Conservation (phyloP, 164 flowering plant genomes). For the Santalum album region DNA sequence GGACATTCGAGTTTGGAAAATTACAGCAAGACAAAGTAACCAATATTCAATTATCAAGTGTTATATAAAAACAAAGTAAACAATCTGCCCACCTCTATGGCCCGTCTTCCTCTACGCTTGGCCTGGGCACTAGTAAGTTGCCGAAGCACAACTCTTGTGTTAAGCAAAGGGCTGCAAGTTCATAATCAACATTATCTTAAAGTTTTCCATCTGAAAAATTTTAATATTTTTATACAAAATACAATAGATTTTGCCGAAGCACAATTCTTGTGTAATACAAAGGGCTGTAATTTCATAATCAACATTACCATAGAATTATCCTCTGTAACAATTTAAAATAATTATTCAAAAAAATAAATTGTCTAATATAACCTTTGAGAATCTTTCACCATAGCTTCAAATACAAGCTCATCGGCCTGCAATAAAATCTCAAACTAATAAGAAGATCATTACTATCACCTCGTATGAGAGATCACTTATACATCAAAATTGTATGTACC, state of each 20-base stretch:
- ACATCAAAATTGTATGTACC: slow-evolving; percentile 35
- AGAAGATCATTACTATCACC: background rate
- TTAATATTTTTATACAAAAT: no score
- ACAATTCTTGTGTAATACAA: no score
- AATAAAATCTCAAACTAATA: slow-evolving; percentile 9
- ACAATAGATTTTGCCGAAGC: no score
- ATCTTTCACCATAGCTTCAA: slow-evolving; percentile 75
- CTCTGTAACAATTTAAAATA: background rate
- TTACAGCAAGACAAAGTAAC: background rate
- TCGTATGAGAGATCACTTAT: background rate
- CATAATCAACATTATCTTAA: no score
- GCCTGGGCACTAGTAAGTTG: slow-evolving; percentile 63
- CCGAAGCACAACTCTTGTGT: slow-evolving; percentile 76
- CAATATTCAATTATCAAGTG: no score
- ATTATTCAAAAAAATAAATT: background rate
- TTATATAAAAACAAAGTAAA: background rate
- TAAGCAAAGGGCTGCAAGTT: slow-evolving; percentile 72
- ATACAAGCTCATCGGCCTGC: slow-evolving; percentile 85
- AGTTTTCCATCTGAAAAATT: no score
- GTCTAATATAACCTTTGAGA: slow-evolving; percentile 42
- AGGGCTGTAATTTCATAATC: background rate
- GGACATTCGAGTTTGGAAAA: background rate
- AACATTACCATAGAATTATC: background rate
- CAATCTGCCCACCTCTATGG: slow-evolving; percentile 56
- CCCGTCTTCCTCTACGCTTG: slow-evolving; percentile 86